Evolutionary conservation across 2,329 filamentous ascomycete genomes (phyloP), one percentile per base, ranked within the genome.

Genomic region (Lizonia empirigonia): DNA sequence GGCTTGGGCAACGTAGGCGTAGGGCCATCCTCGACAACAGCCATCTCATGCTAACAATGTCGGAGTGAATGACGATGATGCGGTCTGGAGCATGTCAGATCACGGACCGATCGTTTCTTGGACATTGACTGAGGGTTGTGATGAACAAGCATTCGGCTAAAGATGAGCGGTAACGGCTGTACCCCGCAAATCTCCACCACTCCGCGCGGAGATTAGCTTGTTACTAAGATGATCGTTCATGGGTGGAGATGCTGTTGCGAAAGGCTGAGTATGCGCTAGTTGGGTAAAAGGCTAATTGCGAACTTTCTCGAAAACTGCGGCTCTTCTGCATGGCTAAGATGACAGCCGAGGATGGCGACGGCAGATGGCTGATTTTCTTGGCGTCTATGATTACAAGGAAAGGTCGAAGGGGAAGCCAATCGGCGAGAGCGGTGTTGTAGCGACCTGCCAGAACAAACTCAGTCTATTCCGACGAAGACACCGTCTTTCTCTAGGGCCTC

Each of bases 401-500:
- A 44, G 33, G 24, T 29, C 19, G 40, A 13, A 12, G 20, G 19
- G 15, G 34, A 29, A 24, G 12, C 9, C n/a, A 16, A 32, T 18
- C 13, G 35, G 19, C 20, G 27, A 16, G 22, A 24, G 32, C 13
- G 19, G 30, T 19, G 9, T n/a, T 24, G 13, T 19, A 39, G 24
- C 36, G 24, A 44, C 16, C 16, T 46, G 39, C 38, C n/a, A n/a
- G n/a, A n/a, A n/a, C n/a, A n/a, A n/a, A n/a, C n/a, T 56, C 44
- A 65, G 13, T 53, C 58, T 40, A 68, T 54, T 1, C 63, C 65
- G 16, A 59, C 45, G 23, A 71, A 65, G 1, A 71, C 62, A 10
- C 69, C 69, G 3, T 63, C 59, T 35, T 56, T 64, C n/a, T 63
- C 62, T 42, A 72, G 30, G n/a, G 64, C 61, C 29, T 64, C 58